phyloP scores from a whole-genome alignment of 306 rosid genomes.

The Cucumis sativus region DNA sequence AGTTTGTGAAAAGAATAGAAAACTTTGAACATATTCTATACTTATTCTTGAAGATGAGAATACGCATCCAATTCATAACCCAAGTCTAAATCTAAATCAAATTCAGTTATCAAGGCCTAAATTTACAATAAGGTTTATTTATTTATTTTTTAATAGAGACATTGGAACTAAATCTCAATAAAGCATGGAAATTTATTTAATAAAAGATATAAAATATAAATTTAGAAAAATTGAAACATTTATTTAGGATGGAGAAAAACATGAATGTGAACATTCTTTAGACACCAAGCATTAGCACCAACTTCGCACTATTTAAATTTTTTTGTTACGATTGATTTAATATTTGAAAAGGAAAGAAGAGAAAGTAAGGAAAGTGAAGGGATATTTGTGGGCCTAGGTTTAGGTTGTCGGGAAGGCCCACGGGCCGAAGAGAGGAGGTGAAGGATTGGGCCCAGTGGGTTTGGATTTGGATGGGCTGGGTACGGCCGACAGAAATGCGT shows the following conservation, averaged over 20 bases:
- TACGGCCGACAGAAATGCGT: slow-evolving; percentile 13
- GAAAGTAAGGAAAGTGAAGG: background rate
- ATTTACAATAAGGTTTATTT: background rate
- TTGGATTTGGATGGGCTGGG: background rate
- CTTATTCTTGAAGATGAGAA: background rate
- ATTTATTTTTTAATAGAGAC: background rate
- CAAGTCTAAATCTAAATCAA: background rate
- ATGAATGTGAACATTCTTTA: no score
- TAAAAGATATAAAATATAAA: background rate
- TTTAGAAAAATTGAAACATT: background rate
- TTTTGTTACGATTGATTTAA: no score
- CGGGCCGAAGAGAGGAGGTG: background rate
- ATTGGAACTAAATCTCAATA: no score
- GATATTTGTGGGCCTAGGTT: background rate
- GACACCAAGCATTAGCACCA: no score
- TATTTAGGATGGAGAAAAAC: no score
- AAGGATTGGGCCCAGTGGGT: background rate
- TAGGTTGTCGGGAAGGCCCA: background rate
- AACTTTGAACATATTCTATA: background rate
- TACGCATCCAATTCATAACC: background rate
- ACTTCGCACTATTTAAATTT: no score
- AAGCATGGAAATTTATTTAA: no score
- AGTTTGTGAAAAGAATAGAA: background rate
- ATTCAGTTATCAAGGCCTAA: background rate
- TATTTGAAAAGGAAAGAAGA: no score